These are phyloP conservation scores for Nadsonia fulvescens DNA, from an alignment of 805 yeast genomes.

Conservation along the genomic window DNA sequence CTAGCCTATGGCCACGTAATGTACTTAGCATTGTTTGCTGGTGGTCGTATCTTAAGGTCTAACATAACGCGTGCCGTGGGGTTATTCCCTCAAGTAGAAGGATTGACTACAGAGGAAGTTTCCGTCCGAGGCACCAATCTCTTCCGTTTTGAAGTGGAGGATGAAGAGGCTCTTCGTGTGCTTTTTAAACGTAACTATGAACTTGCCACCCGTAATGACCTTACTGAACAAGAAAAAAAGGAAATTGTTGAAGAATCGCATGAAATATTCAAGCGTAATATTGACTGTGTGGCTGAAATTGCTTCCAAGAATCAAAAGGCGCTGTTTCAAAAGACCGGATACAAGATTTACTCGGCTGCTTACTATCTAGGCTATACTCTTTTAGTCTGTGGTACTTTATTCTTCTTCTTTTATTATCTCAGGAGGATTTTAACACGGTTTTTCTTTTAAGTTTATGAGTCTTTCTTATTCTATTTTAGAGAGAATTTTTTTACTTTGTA, in stretches of 20 bases:
- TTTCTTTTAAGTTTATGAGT: too few species aligned
- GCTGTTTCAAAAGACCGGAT: constrained; percentile 8
- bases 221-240: constrained; percentile 52
- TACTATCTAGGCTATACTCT: constrained; percentile 2
- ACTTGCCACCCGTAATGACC: constrained; percentile 49
- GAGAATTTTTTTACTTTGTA: too few species aligned
- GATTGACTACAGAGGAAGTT: constrained; percentile 45
- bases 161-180: constrained; percentile 45
- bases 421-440: too few species aligned
- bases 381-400: not conserved
- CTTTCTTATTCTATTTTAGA: too few species aligned
- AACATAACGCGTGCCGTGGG: constrained; percentile 48
- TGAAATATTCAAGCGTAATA: constrained; percentile 46
- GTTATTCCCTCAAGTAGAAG: constrained; percentile 56
- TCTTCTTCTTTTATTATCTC: constrained; percentile 1
- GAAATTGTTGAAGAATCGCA: constrained; percentile 53
- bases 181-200: constrained; percentile 62
- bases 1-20: constrained; percentile 73
- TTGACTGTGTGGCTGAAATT: constrained; percentile 43
- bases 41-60: constrained; percentile 59
- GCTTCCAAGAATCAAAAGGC: constrained; percentile 40
- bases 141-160: constrained; percentile 50
- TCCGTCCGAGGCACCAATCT: constrained; percentile 48
- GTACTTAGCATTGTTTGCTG: constrained; percentile 75
- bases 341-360: constrained; percentile 6